These are phyloP conservation scores for Patellifolia procumbens DNA, from an alignment of 179 eudicot genomes.

Conservation along the genomic window DNA sequence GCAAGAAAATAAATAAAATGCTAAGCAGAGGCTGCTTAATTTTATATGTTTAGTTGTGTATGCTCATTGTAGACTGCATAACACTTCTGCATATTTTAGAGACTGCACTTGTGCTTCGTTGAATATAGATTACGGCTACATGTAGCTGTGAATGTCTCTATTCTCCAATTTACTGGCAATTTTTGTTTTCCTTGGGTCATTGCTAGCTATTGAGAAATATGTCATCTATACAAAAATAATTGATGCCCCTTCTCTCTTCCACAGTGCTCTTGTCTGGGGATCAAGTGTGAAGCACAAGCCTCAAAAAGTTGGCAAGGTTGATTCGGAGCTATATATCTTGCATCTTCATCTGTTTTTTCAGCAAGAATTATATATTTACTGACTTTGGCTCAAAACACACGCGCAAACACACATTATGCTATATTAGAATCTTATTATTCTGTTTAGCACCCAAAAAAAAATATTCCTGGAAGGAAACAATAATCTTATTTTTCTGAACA, in stretches of 20 bases:
- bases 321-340: neutral
- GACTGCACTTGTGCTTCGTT: neutral
- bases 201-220: neutral
- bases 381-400: neutral
- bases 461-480: too few relatives aligned
- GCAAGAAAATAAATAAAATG: neutral
- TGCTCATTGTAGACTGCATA: neutral
- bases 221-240: neutral
- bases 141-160: neutral
- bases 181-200: neutral
- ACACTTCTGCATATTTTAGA: neutral
- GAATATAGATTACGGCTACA: neutral
- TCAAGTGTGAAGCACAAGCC: constrained; percentile 97
- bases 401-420: too few relatives aligned
- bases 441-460: too few relatives aligned
- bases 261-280: constrained; percentile 97
- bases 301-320: constrained; percentile 94
- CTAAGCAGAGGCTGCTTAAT: neutral
- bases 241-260: constrained; percentile 15
- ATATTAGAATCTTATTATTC: neutral
- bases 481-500: neutral
- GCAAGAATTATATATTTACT: neutral
- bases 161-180: neutral
- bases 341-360: neutral
- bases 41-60: neutral